Evolutionary conservation across 768 basidiomycete genomes (phyloP).

Genomic region (Boletus pseudopeckii): DNA sequence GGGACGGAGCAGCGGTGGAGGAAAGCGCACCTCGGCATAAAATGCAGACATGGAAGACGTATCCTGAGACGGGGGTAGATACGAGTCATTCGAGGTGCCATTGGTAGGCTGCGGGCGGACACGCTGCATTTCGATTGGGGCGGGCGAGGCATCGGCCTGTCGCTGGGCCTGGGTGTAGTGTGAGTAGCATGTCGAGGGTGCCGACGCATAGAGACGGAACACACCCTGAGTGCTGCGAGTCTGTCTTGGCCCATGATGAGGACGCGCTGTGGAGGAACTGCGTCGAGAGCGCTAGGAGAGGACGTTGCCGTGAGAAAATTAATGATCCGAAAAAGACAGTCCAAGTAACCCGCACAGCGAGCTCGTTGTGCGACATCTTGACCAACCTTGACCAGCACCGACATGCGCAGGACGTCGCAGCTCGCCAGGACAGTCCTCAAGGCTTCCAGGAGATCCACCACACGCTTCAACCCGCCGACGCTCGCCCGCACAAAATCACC

Average conservation of each 20-base stretch:
- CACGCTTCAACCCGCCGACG: background rate
- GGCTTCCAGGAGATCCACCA: constrained; percentile 7
- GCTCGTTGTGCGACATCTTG: constrained; percentile 41
- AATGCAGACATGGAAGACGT: constrained; percentile 31
- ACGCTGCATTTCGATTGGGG: constrained; percentile 27
- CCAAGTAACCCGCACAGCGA: background rate
- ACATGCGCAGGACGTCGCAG: constrained; percentile 62
- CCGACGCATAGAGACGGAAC: constrained; percentile 40
- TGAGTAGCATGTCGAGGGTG: constrained; percentile 39
- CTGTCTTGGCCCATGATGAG: constrained; percentile 61
- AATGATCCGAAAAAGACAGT: background rate
- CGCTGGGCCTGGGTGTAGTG: constrained; percentile 52
- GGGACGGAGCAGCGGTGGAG: background rate
- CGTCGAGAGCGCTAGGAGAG: background rate
- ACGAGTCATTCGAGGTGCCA: constrained; percentile 2
- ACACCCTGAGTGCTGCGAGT: constrained; percentile 79
- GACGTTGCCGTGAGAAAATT: constrained; percentile 10
- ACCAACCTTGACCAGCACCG: constrained; percentile 38
- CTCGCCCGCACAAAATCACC: constrained; percentile 25
- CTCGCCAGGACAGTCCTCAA: constrained; percentile 76
- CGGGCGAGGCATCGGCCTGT: constrained; percentile 30
- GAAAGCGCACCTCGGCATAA: constrained; percentile 29
- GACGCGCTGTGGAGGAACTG: background rate
- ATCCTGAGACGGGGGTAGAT: constrained; percentile 6
- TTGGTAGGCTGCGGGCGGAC: constrained; percentile 9